A percentile compares a stretch with the other conserved stretches of the same genome.
These are phyloP conservation scores for Polygonum maritimum DNA, from an alignment of 148 eudicot genomes.

Conservation along the genomic window DNA sequence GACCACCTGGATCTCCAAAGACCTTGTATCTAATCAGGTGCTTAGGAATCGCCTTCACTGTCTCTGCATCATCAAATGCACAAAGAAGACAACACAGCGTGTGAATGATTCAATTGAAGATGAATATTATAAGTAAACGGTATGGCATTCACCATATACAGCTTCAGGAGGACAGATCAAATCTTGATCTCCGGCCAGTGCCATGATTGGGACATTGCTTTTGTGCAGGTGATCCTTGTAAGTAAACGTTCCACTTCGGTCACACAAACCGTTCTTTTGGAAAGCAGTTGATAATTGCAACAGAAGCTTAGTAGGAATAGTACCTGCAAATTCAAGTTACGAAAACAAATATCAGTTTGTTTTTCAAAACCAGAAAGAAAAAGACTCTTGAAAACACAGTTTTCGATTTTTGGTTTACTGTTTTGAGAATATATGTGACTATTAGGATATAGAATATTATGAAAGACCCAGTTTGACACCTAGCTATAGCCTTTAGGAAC, in stretches of 20 bases:
- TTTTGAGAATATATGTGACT: too few species aligned
- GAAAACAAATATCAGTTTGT: background rate
- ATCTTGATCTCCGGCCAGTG: conserved; percentile 63
- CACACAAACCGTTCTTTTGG: conserved; percentile 42
- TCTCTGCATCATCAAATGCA: conserved; percentile 30
- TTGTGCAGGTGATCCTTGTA: conserved; percentile 64
- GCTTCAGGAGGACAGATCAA: conserved; percentile 76
- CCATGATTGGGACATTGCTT: conserved; percentile 43
- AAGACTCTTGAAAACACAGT: too few species aligned
- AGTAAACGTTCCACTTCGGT: conserved; percentile 43
- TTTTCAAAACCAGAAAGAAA: too few species aligned
- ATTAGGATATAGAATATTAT: too few species aligned
- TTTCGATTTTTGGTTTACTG: too few species aligned
- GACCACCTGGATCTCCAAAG: conserved; percentile 56
- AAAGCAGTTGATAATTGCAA: conserved; percentile 60
- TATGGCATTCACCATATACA: conserved; percentile 41
- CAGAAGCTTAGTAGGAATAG: conserved; percentile 58
- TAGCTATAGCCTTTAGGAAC: too few species aligned
- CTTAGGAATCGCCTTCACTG: conserved; percentile 41
- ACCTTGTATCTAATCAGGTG: conserved; percentile 40
- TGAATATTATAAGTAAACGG: background rate
- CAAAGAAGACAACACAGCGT: background rate
- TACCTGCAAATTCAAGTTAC: conserved; percentile 29
- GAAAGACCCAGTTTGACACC: too few species aligned
- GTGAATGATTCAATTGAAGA: background rate